phyloP scores from a whole-genome alignment of 2,329 filamentous ascomycete species.

The Bipolaris cookei region DNA sequence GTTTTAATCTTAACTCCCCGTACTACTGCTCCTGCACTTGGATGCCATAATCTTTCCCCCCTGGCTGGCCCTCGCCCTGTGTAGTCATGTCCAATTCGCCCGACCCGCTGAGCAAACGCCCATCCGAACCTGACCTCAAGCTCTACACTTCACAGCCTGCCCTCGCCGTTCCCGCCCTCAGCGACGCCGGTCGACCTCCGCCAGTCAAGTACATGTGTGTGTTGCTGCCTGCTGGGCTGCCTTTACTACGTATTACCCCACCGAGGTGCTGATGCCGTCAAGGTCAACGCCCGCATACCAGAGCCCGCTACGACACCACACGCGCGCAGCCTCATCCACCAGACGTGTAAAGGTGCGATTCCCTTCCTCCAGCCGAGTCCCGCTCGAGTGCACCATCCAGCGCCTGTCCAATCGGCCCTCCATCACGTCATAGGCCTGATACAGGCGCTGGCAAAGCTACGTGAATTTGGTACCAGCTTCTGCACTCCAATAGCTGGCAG shows the following conservation, averaged over 20 bases:
- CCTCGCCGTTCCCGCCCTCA: conserved; percentile 54
- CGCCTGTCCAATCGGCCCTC: not conserved
- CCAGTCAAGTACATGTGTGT: conserved; percentile 59
- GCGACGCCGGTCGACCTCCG: conserved; percentile 50
- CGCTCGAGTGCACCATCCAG: too few relatives aligned
- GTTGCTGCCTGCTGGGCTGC: conserved; percentile 5
- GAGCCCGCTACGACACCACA: conserved; percentile 70
- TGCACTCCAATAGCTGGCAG: not conserved
- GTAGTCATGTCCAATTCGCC: conserved; percentile 27
- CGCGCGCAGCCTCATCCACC: conserved; percentile 64
- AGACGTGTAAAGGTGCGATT: conserved; percentile 65
- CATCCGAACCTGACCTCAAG: conserved; percentile 30
- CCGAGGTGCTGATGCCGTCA: conserved; percentile 32
- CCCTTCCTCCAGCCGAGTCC: not conserved
- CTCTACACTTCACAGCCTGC: conserved; percentile 57
- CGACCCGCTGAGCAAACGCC: conserved; percentile 25
- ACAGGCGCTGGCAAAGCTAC: not conserved
- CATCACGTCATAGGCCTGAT: conserved; percentile 1
- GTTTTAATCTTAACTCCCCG: conserved; percentile 10
- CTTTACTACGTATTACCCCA: conserved; percentile 35
- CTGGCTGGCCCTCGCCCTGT: conserved; percentile 3
- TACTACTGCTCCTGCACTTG: not conserved
- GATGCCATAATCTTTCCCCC: too few relatives aligned
- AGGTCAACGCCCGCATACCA: conserved; percentile 66
- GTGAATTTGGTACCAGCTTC: not conserved